A percentile compares a stretch with the other conserved stretches of the same genome.
These are phyloP conservation scores for Skeletonema marinoi DNA, from an alignment of 108 stramenopile genomes.

Conservation along the genomic window DNA sequence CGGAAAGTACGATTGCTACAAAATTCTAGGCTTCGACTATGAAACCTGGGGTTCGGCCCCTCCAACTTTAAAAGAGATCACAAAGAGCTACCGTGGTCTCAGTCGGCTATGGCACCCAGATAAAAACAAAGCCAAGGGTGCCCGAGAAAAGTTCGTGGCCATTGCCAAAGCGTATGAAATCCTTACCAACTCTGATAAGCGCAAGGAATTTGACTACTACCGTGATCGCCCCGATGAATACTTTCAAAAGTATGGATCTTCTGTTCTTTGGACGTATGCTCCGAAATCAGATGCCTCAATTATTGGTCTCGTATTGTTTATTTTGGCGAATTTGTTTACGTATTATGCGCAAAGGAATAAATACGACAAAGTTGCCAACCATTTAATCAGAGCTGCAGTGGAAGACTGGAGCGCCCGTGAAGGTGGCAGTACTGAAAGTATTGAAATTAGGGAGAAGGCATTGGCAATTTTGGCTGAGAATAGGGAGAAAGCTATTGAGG, in stretches of 20 bases:
- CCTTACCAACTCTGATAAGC: constrained; percentile 61
- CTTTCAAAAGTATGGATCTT: constrained; percentile 75
- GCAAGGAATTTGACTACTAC: constrained; percentile 82
- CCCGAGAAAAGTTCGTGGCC: constrained; percentile 85
- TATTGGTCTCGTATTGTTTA: constrained; percentile 65
- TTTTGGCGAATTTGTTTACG: constrained; percentile 54
- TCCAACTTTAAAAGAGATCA: constrained; percentile 74
- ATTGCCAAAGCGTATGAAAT: constrained; percentile 86
- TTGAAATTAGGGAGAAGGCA: constrained; percentile 73
- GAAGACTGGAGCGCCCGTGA: constrained; percentile 76
- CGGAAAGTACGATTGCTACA: constrained; percentile 88
- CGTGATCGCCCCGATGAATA: constrained; percentile 86
- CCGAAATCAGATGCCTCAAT: constrained; percentile 75
- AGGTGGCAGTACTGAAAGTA: constrained; percentile 78
- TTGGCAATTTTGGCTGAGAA: constrained; percentile 57
- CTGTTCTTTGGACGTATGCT: constrained; percentile 77
- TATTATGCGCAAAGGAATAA: constrained; percentile 74
- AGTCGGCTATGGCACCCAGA: constrained; percentile 87
- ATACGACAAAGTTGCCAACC: constrained; percentile 79
- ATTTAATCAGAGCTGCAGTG: constrained; percentile 75
- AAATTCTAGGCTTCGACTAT: constrained; percentile 88
- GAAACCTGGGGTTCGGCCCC: constrained; percentile 60
- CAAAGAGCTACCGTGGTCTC: constrained; percentile 75
- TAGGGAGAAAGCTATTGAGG: constrained; percentile 27
- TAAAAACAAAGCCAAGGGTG: constrained; percentile 79